Evolutionary conservation across 1,284 basidiomycete species (phyloP), one percentile per base, ranked within the genome.

Genomic region (Neonothopanus nambi): DNA sequence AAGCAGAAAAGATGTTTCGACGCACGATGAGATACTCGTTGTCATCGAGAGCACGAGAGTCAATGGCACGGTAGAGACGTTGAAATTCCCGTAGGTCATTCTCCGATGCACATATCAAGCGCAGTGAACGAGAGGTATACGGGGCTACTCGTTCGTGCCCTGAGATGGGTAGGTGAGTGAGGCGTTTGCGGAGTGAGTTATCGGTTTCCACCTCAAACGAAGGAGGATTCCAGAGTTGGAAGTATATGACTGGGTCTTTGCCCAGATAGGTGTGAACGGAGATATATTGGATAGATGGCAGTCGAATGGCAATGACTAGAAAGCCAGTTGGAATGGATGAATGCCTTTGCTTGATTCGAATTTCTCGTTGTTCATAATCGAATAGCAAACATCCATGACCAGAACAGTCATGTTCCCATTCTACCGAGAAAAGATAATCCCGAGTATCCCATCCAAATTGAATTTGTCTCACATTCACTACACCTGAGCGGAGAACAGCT

Each of bases 361-460:
- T 36, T 37, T 56, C 54, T 23, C 44, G 37, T 21, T 46, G 43
- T 35, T 52, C 39, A 46, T 17, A 28, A 21, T 52, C 48, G 26
- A 52, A 49, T 12, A 33, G 36, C 15, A 56, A n/a, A 5, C 15
- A 6, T 9, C 45, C 46, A 13, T 41, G 12, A 51, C 33, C 24
- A 39, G 20, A 11, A 28, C 52, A 54, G 3, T 55, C 44, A 36
- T 69, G 65, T 64, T 84, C 80, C 72, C 77, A 80, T 65, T 86
- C 83, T 45, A 79, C 66, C 8, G 84, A 86, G 57, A 81, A 80
- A 0, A 75, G 71, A 12, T 68, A 63, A 60, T 83, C 81, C 28
- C 77, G 71, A 57, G 79, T 83, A 54, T 75, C 69, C 78, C 80
- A 82, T 11, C 82, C 81, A 58, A 84, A 78, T 55, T 78, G 76